Base-by-base conservation (phyloP, 768 basidiomycete genomes). In the Lepiota venenata region DNA sequence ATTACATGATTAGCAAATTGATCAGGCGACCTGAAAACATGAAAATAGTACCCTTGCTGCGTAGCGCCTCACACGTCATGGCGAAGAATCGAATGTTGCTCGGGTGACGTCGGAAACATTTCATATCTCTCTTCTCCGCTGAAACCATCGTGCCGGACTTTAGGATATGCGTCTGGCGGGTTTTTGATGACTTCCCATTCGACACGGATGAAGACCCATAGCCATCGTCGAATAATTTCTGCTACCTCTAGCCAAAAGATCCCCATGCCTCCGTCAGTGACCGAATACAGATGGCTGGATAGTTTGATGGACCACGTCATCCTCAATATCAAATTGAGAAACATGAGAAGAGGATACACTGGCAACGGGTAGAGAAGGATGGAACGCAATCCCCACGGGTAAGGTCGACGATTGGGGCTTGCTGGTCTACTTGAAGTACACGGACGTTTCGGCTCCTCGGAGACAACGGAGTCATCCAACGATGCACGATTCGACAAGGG, bases 121-220 rank as follows among this genome's bases (percentile, higher is more conserved):
- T 79, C 77, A 61, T 71, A 79, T 21, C 70, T 71, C 29, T 53
- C 56, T 47, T 69, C 71, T 25, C 71, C 69, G 21, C 21, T 46
- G 32, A 45, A 52, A 25, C 45, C 53, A 29, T 55, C 45, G 6
- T 45, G 16, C 22, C 47, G 46, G 20, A n/a, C 39, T 20, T 37
- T 48, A 25, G 46, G 39, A 16, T 42, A 9, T 15, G 20, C 53
- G 38, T 74, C 73, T 39, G 68, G 67, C 29, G 65, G 61, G 61
- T 72, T 76, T 70, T 83, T 91, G 47, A 93, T 82, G 8, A 86
- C 79, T 71, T 98, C 96, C 97, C 96, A 99, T 71, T 99, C 97
- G 39, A 98, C 83, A 36, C 97, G 83, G 58, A 98, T 70, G 70
- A 97, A 98, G 22, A 97, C 93, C 97, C 97, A 99, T 75, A 98